Evolutionary conservation across 257 asterid genomes (phyloP).

Genomic region (Nicotiana sylvestris): DNA sequence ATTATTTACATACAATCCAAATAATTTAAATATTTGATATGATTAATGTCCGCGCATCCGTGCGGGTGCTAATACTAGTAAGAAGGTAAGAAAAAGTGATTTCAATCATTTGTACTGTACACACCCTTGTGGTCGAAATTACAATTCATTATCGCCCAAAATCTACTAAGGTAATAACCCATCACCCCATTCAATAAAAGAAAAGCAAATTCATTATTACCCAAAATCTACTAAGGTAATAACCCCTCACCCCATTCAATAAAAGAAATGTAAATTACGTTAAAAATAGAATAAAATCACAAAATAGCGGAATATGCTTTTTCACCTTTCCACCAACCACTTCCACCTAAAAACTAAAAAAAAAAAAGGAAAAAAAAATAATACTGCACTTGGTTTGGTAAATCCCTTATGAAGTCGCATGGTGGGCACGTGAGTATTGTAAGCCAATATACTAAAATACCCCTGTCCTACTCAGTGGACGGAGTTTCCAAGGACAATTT

Average conservation of each 20-base stretch:
- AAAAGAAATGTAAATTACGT: not conserved
- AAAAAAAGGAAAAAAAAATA: not conserved
- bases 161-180: not conserved
- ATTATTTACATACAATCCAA: too few relatives aligned
- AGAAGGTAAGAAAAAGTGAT: too few relatives aligned
- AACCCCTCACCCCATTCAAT: not conserved
- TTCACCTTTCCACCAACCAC: not conserved
- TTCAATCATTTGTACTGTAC: too few relatives aligned
- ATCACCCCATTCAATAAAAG: not conserved
- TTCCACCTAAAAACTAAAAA: not conserved
- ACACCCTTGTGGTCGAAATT: not conserved
- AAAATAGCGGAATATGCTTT: slow-evolving; percentile 4
- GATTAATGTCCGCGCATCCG: too few relatives aligned
- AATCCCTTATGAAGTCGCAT: not conserved
- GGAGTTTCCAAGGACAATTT: slow-evolving; percentile 29
- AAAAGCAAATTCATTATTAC: not conserved
- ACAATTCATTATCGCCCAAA: not conserved
- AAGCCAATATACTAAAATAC: slow-evolving; percentile 5
- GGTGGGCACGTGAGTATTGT: not conserved
- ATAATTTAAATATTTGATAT: too few relatives aligned
- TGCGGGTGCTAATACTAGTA: too few relatives aligned
- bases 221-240: not conserved
- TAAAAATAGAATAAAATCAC: not conserved
- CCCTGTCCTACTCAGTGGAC: slow-evolving; percentile 10
- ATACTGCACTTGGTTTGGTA: not conserved